These are phyloP conservation scores for Plasmodium blacklocki DNA, from an alignment of 169 alveolate species.

Conservation along the genomic window DNA sequence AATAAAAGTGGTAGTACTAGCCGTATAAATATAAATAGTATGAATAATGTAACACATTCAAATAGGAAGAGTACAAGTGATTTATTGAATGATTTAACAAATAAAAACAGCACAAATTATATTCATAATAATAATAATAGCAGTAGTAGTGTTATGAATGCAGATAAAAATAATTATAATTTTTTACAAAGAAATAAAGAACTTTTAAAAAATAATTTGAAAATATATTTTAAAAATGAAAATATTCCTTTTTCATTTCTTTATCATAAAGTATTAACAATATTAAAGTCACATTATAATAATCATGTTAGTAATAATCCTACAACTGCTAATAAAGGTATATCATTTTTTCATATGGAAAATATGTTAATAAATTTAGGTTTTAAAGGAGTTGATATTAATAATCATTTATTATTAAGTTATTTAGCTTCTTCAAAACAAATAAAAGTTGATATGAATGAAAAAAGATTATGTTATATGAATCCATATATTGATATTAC, in stretches of 20 bases:
- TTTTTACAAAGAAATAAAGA: conserved; percentile 21
- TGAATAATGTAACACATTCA: too few species aligned
- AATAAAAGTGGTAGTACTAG: background rate
- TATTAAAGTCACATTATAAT: conserved; percentile 69
- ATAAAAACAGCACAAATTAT: conserved; percentile 1
- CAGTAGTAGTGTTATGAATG: background rate
- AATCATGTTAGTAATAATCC: conserved; percentile 70
- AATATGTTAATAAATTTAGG: conserved; percentile 73
- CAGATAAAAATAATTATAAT: background rate
- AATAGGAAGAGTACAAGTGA: conserved; percentile 4
- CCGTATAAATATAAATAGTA: background rate
- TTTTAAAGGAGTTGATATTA: conserved; percentile 74
- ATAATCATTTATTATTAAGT: conserved; percentile 44
- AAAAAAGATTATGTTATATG: conserved; percentile 71
- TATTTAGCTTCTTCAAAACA: conserved; percentile 70
- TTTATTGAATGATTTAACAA: conserved; percentile 2
- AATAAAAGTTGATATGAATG: conserved; percentile 71
- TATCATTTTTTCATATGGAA: conserved; percentile 70
- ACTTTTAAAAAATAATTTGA: conserved; percentile 36
- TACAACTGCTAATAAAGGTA: conserved; percentile 55
- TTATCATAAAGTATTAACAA: conserved; percentile 69
- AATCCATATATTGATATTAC: conserved; percentile 67
- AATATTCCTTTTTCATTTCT: conserved; percentile 56
- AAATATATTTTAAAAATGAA: conserved; percentile 69
- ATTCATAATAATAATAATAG: conserved; percentile 16